A percentile compares a stretch with the other conserved stretches of the same genome.
Evolutionary conservation across 148 eudicot species (phyloP).

Genomic region (Rheum nobile): DNA sequence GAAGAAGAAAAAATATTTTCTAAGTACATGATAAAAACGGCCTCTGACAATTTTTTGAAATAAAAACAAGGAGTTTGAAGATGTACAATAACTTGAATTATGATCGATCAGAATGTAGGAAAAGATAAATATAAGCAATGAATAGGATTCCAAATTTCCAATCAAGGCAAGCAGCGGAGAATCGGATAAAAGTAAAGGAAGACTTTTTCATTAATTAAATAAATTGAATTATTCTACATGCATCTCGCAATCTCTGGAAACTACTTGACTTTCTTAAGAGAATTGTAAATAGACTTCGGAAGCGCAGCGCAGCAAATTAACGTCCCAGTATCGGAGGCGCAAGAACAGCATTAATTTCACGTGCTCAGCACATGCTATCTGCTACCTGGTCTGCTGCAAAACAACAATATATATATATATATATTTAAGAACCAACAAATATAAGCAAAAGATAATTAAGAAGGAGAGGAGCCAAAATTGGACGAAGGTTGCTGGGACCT

Average conservation of each 20-base stretch:
- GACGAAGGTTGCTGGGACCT: too few relatives aligned
- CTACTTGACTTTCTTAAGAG: not conserved
- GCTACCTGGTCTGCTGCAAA: not conserved
- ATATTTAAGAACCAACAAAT: not conserved
- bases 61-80: too few relatives aligned
- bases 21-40: too few relatives aligned
- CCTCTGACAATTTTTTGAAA: too few relatives aligned
- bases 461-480: too few relatives aligned
- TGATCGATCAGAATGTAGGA: not conserved
- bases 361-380: not conserved
- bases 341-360: not conserved
- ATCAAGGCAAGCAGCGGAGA: not conserved
- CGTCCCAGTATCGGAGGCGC: not conserved
- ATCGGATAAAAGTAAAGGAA: not conserved
- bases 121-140: not conserved
- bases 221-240: not conserved
- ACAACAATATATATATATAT: too few relatives aligned
- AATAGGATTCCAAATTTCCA: not conserved
- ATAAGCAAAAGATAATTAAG: not conserved
- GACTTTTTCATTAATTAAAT: not conserved
- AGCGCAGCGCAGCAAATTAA: not conserved
- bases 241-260: not conserved
- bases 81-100: too few relatives aligned
- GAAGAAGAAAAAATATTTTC: too few relatives aligned
- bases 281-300: not conserved